Evolutionary conservation across 441 rosid species (phyloP).

Genomic region (Populus hybrid): DNA sequence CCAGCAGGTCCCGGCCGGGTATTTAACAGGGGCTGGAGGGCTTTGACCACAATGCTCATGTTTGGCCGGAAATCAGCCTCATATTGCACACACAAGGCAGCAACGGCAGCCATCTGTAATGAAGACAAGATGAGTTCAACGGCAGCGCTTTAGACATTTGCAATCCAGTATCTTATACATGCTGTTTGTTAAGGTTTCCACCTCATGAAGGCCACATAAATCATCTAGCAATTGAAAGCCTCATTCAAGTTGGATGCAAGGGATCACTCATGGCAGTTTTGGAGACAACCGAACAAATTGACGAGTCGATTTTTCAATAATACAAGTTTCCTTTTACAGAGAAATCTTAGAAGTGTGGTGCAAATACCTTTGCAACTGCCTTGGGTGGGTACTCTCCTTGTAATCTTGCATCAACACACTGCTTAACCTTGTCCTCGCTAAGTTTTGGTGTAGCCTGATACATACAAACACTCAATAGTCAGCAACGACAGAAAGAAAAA

Average conservation of each 20-base stretch:
- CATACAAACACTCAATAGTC: conserved; percentile 19
- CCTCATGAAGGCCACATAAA: neutral
- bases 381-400: conserved; percentile 88
- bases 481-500: conserved; percentile 27
- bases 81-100: conserved; percentile 96
- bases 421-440: conserved; percentile 94
- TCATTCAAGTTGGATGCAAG: neutral
- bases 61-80: conserved; percentile 97
- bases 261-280: neutral
- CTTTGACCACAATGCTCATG: conserved; percentile 98
- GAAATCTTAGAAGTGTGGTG: conserved; percentile 45
- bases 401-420: conserved; percentile 91
- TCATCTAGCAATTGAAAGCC: neutral
- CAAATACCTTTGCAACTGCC: conserved; percentile 86
- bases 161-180: neutral
- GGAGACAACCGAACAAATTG: neutral
- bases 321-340: conserved; percentile 38
- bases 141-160: neutral
- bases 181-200: conserved; percentile 21
- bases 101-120: conserved; percentile 89
- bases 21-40: conserved; percentile 86
- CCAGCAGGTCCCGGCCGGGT: conserved; percentile 72
- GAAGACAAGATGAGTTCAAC: neutral
- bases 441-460: conserved; percentile 90
- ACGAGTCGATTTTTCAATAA: neutral